Evolutionary conservation across 768 basidiomycete genomes (phyloP).

Genomic region (Auricularia sp.): DNA sequence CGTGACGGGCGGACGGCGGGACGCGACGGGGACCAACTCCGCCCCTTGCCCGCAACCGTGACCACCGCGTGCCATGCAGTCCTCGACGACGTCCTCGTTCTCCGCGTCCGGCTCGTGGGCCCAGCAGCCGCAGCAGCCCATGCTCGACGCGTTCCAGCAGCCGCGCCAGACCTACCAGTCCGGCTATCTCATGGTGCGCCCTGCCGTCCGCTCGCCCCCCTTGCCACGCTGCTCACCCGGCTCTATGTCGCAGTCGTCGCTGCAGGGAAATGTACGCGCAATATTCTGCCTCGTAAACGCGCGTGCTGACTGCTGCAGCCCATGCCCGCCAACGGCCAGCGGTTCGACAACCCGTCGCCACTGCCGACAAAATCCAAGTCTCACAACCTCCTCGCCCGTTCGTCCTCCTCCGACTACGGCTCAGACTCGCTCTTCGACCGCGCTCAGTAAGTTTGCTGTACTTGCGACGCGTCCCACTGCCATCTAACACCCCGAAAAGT

Average conservation of each 20-base stretch:
- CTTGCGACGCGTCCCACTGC: conserved; percentile 10
- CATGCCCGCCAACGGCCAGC: conserved; percentile 45
- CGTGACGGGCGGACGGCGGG: too few species aligned
- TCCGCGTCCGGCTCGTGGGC: conserved; percentile 48
- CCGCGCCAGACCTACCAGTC: conserved; percentile 70
- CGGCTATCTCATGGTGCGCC: conserved; percentile 66
- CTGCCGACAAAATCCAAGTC: conserved; percentile 76
- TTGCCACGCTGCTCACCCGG: conserved; percentile 1
- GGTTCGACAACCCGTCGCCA: conserved; percentile 62
- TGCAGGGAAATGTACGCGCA: conserved; percentile 46
- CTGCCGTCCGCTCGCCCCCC: background rate
- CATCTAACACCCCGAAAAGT: background rate
- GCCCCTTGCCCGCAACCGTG: background rate
- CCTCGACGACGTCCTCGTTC: conserved; percentile 25
- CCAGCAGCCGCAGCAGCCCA: conserved; percentile 40
- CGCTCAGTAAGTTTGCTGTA: conserved; percentile 8
- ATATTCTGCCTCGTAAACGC: conserved; percentile 10
- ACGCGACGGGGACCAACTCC: background rate
- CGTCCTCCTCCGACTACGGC: conserved; percentile 62
- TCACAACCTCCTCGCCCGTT: conserved; percentile 55
- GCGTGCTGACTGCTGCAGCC: conserved; percentile 12
- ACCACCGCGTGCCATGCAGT: conserved; percentile 9
- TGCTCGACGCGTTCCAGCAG: conserved; percentile 60
- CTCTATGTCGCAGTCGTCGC: conserved; percentile 36
- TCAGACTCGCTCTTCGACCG: conserved; percentile 3